phyloP scores from a whole-genome alignment of 2,329 filamentous ascomycete genomes.

The Decorospora gaudefroyi region DNA sequence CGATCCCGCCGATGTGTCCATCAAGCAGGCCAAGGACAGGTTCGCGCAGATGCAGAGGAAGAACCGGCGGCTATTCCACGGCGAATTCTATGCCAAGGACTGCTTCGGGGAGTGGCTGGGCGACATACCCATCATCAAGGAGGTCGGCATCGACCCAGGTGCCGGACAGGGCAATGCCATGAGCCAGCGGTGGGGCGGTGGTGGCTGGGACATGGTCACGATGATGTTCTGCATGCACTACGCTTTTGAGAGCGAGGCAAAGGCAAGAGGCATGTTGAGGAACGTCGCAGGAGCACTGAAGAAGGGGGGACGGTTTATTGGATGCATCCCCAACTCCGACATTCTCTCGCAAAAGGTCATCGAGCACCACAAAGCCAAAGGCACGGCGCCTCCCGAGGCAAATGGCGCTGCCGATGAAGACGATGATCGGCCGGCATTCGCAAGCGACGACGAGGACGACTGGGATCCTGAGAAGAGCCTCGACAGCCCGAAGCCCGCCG shows the following conservation, averaged over 20 bases:
- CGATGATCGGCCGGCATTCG: slow-evolving; percentile 43
- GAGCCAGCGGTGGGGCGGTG: slow-evolving; percentile 70
- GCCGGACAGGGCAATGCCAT: slow-evolving; percentile 62
- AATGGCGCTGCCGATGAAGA: slow-evolving; percentile 31
- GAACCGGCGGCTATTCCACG: slow-evolving; percentile 71
- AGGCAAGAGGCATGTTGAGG: slow-evolving; percentile 86
- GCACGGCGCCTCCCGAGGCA: slow-evolving; percentile 47
- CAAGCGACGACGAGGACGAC: slow-evolving; percentile 48
- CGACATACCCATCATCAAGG: slow-evolving; percentile 76
- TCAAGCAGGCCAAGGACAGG: slow-evolving; percentile 85
- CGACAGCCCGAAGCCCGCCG: slow-evolving; percentile 43
- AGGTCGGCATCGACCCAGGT: slow-evolving; percentile 84
- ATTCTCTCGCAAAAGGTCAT: slow-evolving; percentile 80
- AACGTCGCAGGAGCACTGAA: slow-evolving; percentile 90
- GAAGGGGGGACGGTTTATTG: slow-evolving; percentile 92
- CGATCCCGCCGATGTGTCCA: slow-evolving; percentile 89
- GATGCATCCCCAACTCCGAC: slow-evolving; percentile 96
- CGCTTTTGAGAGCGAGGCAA: slow-evolving; percentile 89
- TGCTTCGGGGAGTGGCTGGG: slow-evolving; percentile 86
- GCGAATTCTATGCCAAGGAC: slow-evolving; percentile 86
- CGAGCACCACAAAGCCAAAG: slow-evolving; percentile 66
- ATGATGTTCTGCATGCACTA: slow-evolving; percentile 99
- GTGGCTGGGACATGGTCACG: slow-evolving; percentile 88
- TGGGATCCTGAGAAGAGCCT: slow-evolving; percentile 54
- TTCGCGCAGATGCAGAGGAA: slow-evolving; percentile 73